Evolutionary conservation across 2,329 filamentous ascomycete species (phyloP).

Genomic region (Verticillium zaregamsianum): DNA sequence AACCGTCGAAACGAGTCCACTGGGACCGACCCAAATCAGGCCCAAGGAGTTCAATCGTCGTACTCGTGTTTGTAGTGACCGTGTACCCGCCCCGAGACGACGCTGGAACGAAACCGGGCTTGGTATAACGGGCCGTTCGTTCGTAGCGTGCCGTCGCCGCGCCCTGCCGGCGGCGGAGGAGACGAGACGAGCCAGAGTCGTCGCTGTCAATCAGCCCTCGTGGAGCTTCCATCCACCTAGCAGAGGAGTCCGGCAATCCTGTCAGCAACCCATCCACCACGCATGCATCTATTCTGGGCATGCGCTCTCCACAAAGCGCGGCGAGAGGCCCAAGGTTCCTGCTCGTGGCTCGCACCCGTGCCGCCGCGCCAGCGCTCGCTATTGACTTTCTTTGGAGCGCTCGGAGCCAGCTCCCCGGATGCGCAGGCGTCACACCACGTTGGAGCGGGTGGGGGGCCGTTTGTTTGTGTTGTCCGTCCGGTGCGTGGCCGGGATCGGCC

Average conservation of each 20-base stretch:
- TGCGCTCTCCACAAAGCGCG: background rate
- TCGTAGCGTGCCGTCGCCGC: no score
- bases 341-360: background rate
- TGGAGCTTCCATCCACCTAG: no score
- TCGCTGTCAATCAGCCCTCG: no score
- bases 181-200: no score
- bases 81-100: background rate
- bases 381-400: background rate
- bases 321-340: background rate
- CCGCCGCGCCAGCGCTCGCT: background rate
- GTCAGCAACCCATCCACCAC: background rate
- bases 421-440: background rate
- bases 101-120: background rate
- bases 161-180: no score
- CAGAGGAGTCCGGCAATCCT: background rate
- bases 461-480: background rate
- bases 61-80: no score
- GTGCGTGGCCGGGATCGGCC: background rate
- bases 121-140: background rate
- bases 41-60: no score
- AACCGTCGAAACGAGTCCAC: no score
- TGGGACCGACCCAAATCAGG: no score
- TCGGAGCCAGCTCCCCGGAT: background rate
- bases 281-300: background rate
- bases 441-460: background rate